phyloP scores from a whole-genome alignment of 371 early-diverging fungal species.

The Mucor saturninus region DNA sequence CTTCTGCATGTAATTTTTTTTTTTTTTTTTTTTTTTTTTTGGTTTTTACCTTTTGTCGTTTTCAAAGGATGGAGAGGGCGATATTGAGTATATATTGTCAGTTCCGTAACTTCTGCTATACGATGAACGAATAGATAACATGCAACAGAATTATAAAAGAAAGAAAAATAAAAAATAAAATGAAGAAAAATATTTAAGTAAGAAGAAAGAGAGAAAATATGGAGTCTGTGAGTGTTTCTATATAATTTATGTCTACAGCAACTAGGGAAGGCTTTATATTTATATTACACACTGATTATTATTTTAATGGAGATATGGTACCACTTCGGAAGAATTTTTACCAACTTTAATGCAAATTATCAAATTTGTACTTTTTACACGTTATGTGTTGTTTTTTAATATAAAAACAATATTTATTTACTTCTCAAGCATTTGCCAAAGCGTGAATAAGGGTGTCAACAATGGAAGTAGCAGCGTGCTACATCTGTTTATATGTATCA shows the following conservation, averaged over 20 bases:
- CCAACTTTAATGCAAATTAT: background rate
- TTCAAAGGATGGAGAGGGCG: slow-evolving; percentile 10
- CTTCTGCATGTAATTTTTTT: background rate
- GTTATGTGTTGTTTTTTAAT: slow-evolving; percentile 2
- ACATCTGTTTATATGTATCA: background rate
- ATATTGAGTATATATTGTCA: slow-evolving; percentile 15
- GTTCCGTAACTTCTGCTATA: slow-evolving; percentile 6
- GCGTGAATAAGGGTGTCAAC: background rate
- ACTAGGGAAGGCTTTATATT: background rate
- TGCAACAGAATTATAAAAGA: background rate
- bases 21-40: background rate
- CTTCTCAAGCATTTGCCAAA: background rate
- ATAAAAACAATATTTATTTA: background rate
- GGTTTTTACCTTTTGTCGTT: slow-evolving; percentile 7
- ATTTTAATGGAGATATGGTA: background rate
- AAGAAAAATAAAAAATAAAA: background rate
- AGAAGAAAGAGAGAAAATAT: background rate
- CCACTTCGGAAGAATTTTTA: background rate
- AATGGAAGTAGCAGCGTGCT: background rate
- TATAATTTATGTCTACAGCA: background rate
- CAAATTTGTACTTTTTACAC: slow-evolving; percentile 3
- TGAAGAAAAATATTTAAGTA: background rate
- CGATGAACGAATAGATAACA: slow-evolving; percentile 13
- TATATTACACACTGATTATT: background rate
- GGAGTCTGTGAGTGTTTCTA: background rate